These are phyloP conservation scores for Quercus dentata DNA, from an alignment of 306 rosid species.

Conservation along the genomic window DNA sequence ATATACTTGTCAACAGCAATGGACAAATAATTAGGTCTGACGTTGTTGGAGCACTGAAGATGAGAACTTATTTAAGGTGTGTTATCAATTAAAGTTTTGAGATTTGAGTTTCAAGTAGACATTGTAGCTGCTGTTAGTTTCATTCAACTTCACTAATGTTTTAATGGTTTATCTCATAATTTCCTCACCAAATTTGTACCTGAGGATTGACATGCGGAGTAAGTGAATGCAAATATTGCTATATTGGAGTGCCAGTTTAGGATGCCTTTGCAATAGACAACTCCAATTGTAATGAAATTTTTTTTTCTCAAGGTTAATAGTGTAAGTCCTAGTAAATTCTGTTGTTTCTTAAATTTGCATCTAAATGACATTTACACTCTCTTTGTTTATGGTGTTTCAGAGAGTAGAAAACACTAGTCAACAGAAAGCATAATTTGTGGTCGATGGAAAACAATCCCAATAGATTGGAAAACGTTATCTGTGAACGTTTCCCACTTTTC, in stretches of 20 bases:
- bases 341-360: not conserved
- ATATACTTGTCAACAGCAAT: conserved; percentile 96
- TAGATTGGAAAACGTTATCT: too few species aligned
- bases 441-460: too few species aligned
- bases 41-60: conserved; percentile 96
- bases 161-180: not conserved
- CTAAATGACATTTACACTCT: not conserved
- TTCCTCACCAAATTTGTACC: not conserved
- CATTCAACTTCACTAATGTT: not conserved
- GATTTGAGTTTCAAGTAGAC: not conserved
- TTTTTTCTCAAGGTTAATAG: not conserved
- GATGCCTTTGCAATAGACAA: not conserved
- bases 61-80: conserved; percentile 97
- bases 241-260: not conserved
- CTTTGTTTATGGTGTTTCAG: too few species aligned
- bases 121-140: not conserved
- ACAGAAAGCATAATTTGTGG: too few species aligned
- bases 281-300: not conserved
- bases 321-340: not conserved
- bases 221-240: not conserved
- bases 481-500: too few species aligned
- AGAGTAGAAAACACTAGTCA: too few species aligned
- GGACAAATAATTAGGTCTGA: conserved; percentile 98
- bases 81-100: conserved; percentile 12
- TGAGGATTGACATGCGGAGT: not conserved